Percentiles rank a stretch among this genome's conserved stretches.
Evolutionary conservation across 2,329 filamentous ascomycete genomes (phyloP).

Genomic region (Neoscytalidium dimidiatum): DNA sequence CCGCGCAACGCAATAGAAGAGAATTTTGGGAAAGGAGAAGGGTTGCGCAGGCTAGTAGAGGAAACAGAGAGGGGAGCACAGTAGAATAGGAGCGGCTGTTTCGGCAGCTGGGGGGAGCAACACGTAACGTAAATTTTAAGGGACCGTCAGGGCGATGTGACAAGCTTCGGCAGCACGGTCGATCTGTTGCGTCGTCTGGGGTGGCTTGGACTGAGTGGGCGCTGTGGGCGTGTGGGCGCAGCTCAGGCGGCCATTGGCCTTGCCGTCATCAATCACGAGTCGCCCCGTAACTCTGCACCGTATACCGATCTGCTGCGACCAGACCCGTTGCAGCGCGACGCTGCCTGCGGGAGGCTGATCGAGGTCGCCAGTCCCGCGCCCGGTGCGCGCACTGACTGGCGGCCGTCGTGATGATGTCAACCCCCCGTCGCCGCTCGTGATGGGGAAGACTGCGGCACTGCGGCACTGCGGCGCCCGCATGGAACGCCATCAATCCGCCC

Average conservation of each 20-base stretch:
- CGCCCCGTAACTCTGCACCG: conserved; percentile 6
- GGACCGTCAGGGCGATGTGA: conserved; percentile 18
- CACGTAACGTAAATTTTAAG: conserved; percentile 19
- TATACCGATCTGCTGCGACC: conserved; percentile 17
- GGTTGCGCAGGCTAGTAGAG: conserved; percentile 3
- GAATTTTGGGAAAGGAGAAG: conserved; percentile 5
- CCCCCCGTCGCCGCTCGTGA: conserved; percentile 1
- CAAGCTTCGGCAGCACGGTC: conserved; percentile 13
- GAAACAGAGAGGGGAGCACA: neutral
- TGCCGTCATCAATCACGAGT: conserved; percentile 11
- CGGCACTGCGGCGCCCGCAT: neutral
- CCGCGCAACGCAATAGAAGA: conserved; percentile 12
- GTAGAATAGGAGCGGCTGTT: conserved; percentile 12
- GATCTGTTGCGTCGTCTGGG: conserved; percentile 17
- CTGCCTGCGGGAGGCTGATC: neutral
- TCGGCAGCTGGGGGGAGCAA: neutral
- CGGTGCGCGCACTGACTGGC: neutral
- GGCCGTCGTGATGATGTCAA: too few relatives aligned
- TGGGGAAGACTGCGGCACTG: neutral
- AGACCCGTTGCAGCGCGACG: neutral
- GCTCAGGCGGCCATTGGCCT: conserved; percentile 16
- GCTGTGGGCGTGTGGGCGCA: conserved; percentile 10
- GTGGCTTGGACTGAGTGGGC: conserved; percentile 14
- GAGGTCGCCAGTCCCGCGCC: neutral
- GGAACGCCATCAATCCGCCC: neutral